Conservation (phyloP, 441 rosid species). For the Macaranga tanarius region DNA sequence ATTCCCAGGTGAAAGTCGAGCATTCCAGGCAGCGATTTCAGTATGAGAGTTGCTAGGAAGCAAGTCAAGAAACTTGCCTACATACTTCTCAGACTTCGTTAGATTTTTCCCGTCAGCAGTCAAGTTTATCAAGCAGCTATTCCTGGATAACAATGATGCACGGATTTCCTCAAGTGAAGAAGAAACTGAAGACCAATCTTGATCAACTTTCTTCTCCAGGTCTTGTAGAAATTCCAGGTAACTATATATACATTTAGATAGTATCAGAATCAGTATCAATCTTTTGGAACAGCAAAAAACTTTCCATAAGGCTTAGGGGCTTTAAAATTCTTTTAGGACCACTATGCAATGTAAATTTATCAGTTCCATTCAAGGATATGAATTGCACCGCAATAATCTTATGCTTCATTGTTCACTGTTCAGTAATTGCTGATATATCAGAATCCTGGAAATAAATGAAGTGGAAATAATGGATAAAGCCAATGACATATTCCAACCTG, state of each 20-base stretch:
- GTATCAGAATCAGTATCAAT: conserved; percentile 11
- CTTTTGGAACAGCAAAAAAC: not conserved
- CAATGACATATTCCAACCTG: conserved; percentile 48
- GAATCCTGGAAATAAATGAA: not conserved
- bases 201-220: conserved; percentile 80
- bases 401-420: not conserved
- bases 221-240: conserved; percentile 75
- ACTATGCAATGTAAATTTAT: not conserved
- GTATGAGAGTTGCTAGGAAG: conserved; percentile 62
- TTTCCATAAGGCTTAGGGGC: not conserved
- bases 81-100: conserved; percentile 48
- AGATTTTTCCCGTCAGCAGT: conserved; percentile 83
- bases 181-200: conserved; percentile 85
- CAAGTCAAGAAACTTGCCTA: conserved; percentile 75
- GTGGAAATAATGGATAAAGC: not conserved
- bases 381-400: not conserved
- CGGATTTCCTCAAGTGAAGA: conserved; percentile 89
- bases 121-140: conserved; percentile 83
- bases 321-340: not conserved
- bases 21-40: conserved; percentile 51
- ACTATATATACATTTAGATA: conserved; percentile 36
- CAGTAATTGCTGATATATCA: not conserved
- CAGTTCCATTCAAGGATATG: conserved; percentile 1
- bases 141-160: conserved; percentile 63
- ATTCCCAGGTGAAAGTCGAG: conserved; percentile 56